Base-by-base conservation (phyloP, 2,329 filamentous ascomycete genomes). In the Aspergillus fumigatus region DNA sequence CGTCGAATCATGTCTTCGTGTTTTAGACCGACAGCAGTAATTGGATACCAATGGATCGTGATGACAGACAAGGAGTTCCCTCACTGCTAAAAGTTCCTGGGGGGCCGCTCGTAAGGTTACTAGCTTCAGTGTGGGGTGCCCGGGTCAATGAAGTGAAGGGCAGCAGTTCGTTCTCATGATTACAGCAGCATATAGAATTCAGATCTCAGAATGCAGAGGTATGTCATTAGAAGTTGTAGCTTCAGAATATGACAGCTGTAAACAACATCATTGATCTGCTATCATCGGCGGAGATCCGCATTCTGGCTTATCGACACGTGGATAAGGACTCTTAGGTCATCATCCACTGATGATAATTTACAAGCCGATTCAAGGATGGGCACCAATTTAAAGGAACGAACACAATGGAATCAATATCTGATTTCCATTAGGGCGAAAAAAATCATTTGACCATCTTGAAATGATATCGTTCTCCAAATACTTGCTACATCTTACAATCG, bases 1-100 rank as follows among this genome's bases (percentile, higher is more conserved):
- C 57, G 61, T 48, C 56, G 64, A 43, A 60, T 58, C 71, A 74
- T 74, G n/a, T 59, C 43, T 41, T 32, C 19, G 26, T 9, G 4
- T n/a, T n/a, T 40, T 21, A 25, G 9, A n/a, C 38, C 11, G 43
- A 26, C 23, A 26, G 17, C 41, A 40, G n/a, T 43, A 21, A 10
- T 21, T 25, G 14, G 29, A 11, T 14, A 52, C 35, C 32, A 35
- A 52, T 23, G 10, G 19, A 32, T 3, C 27, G 50, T 25, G 19
- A 40, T 43, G 32, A 32, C 48, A 47, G 52, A 48, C 52, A 50
- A 55, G 43, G 57, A 50, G 51, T 56, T 53, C 45, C 54, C 59
- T 55, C 27, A 41, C 54, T 51, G 27, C 29, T 50, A 11, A 38
- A 45, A 32, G 19, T 19, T 35, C 35, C 4, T 8, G 19, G 26